phyloP scores from a whole-genome alignment of 352 stramenopile genomes.

The Sclerospora graminicola region DNA sequence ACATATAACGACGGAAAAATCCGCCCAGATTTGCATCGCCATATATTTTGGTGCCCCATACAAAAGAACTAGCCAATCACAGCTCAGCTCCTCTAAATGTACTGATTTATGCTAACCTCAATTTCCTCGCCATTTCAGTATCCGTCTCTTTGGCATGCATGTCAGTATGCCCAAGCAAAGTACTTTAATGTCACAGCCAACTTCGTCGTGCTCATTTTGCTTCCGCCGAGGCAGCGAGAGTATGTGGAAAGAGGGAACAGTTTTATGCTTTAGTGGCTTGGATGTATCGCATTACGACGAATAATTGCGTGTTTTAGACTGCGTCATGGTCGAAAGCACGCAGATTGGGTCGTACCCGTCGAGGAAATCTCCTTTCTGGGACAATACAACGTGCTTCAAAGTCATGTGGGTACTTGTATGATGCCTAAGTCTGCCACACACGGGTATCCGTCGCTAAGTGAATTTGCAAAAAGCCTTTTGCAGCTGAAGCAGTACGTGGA shows the following conservation, averaged over 20 bases:
- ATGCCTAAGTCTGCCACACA: neutral
- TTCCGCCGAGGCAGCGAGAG: constrained; percentile 41
- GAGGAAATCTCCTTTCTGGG: constrained; percentile 44
- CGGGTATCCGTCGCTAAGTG: neutral
- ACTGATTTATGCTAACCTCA: no score
- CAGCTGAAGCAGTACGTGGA: constrained; percentile 42
- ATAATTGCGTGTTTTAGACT: constrained; percentile 41
- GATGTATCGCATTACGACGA: constrained; percentile 61
- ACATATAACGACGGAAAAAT: no score
- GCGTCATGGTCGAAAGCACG: constrained; percentile 41
- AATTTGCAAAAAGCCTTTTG: constrained; percentile 11
- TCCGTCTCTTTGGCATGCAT: constrained; percentile 30
- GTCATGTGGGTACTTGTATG: constrained; percentile 1
- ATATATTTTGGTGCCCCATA: no score
- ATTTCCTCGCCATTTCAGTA: no score
- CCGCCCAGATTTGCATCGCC: no score
- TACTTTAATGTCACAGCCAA: constrained; percentile 1
- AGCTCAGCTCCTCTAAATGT: no score
- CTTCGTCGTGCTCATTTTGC: constrained; percentile 18
- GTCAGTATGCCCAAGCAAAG: constrained; percentile 15
- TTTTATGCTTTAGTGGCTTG: constrained; percentile 46
- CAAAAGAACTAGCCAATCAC: no score
- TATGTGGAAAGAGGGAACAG: constrained; percentile 38
- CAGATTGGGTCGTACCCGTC: constrained; percentile 45
- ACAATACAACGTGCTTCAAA: constrained; percentile 17